A percentile compares a stretch with the other conserved stretches of the same genome.
Evolutionary conservation across 441 rosid genomes (phyloP).

Genomic region (Cnidoscolus chayamansa): DNA sequence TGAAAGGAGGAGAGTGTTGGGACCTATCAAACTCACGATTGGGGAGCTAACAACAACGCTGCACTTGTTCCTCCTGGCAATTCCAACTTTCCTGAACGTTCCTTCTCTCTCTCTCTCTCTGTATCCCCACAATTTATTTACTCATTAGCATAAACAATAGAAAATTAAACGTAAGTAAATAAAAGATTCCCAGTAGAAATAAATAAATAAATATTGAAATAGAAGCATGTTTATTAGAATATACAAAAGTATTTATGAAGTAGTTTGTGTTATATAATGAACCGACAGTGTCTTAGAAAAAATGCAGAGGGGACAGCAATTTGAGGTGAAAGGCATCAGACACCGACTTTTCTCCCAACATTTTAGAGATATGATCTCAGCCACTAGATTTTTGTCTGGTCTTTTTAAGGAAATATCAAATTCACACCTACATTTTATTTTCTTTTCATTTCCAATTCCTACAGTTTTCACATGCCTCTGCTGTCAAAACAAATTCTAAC

Average conservation of each 20-base stretch:
- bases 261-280: too few species aligned
- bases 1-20: neutral
- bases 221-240: too few species aligned
- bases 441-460: neutral
- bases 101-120: too few species aligned
- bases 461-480: neutral
- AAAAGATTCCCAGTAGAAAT: too few species aligned
- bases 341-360: slow-evolving; percentile 20
- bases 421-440: neutral
- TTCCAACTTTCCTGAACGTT: neutral
- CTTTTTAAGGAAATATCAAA: slow-evolving; percentile 9
- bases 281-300: too few species aligned
- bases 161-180: too few species aligned
- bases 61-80: slow-evolving; percentile 20
- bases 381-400: neutral
- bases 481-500: too few species aligned
- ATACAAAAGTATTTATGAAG: too few species aligned
- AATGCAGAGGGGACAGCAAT: neutral
- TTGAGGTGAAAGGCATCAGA: slow-evolving; percentile 16
- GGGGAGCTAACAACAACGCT: slow-evolving; percentile 18
- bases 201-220: too few species aligned
- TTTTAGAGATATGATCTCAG: neutral
- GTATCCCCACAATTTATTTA: too few species aligned
- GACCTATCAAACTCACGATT: slow-evolving; percentile 18
- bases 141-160: too few species aligned